Percentiles rank a stretch among this genome's conserved stretches.
Conservation (phyloP, 441 rosid genomes). For the Bocquillonia castaneifolia region DNA sequence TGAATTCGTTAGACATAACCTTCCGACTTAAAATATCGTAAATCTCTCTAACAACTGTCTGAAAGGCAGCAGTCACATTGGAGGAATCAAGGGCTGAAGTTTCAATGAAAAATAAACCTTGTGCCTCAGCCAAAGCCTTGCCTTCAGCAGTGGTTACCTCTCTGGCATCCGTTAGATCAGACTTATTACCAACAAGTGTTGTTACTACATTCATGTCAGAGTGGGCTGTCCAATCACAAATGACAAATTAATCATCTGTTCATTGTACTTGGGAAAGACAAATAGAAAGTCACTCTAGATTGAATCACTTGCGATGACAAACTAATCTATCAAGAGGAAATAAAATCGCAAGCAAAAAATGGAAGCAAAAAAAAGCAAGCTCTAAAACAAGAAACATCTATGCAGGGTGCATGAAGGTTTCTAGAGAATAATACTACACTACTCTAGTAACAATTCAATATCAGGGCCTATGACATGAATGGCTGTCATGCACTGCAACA, state of each 20-base stretch:
- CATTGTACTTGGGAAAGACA: neutral
- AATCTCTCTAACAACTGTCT: constrained; percentile 80
- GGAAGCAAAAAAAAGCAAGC: no score
- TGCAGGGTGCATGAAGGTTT: neutral
- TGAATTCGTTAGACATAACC: constrained; percentile 79
- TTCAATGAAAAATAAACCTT: constrained; percentile 88
- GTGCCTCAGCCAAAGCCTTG: constrained; percentile 72
- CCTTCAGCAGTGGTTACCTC: constrained; percentile 74
- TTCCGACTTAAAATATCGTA: constrained; percentile 82
- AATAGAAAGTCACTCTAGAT: neutral
- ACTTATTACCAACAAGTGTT: constrained; percentile 92
- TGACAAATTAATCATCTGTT: constrained; percentile 13
- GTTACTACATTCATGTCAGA: constrained; percentile 70
- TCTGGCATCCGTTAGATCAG: constrained; percentile 78
- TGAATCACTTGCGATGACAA: constrained; percentile 7
- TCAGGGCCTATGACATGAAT: neutral
- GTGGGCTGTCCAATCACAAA: constrained; percentile 48
- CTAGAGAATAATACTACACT: neutral
- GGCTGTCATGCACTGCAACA: neutral
- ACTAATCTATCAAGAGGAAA: neutral
- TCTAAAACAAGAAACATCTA: no score
- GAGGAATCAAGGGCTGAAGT: constrained; percentile 88
- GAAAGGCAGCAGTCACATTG: constrained; percentile 76
- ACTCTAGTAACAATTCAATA: neutral
- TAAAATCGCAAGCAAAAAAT: neutral